Conservation (phyloP, 306 rosid genomes). For the Morella rubra region DNA sequence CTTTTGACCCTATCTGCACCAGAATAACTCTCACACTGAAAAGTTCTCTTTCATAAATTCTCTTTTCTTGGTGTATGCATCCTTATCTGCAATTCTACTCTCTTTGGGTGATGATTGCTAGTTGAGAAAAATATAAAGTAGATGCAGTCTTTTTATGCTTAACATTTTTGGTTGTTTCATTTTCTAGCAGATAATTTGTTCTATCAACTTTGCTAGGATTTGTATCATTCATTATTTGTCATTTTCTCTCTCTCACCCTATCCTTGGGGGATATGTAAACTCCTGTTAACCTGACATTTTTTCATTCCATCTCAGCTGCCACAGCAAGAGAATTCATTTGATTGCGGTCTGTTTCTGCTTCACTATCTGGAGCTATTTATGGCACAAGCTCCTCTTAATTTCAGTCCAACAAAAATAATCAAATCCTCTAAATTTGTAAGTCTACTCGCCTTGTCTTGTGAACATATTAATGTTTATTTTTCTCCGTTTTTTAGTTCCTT, state of each 20-base stretch:
- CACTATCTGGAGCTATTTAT: constrained; percentile 93
- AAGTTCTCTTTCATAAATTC: not conserved
- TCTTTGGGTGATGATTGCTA: not conserved
- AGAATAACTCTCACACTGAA: not conserved
- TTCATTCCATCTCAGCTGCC: constrained; percentile 65
- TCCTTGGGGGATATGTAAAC: not conserved
- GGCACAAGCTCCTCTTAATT: constrained; percentile 70
- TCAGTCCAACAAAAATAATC: constrained; percentile 70
- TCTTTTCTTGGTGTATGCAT: not conserved
- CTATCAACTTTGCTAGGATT: not conserved
- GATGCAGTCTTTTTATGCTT: not conserved
- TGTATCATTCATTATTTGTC: not conserved
- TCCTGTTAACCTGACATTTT: constrained; percentile 20
- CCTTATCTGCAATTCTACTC: not conserved
- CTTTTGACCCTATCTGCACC: not conserved
- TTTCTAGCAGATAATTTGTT: not conserved
- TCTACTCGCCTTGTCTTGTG: constrained; percentile 1
- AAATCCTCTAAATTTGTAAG: constrained; percentile 83
- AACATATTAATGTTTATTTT: not conserved
- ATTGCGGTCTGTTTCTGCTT: constrained; percentile 91
- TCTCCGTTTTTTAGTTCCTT: not conserved
- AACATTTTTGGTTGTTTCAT: not conserved
- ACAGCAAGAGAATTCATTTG: constrained; percentile 88
- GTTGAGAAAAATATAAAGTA: not conserved
- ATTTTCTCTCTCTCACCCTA: not conserved